Evolutionary conservation across 78 protist species (phyloP), one percentile per base, ranked within the genome.

Genomic region (slime mould (Dictyostelium discoideum)): DNA sequence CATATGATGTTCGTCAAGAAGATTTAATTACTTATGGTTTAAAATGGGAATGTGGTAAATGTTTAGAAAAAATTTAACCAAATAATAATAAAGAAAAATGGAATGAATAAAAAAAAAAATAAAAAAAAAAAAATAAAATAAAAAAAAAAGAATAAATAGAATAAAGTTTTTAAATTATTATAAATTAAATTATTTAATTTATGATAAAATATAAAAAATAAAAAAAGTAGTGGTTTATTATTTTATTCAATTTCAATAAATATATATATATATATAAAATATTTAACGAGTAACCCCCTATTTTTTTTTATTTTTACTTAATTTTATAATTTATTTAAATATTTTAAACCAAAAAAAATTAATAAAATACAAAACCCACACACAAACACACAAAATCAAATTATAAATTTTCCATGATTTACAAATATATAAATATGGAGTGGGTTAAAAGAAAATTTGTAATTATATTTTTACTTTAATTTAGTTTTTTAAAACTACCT

Each of bases 21-120:
- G 96, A 93, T 39, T 74, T 93, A 20, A 29, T 86, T 24, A 87
- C 96, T 4, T 93, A 93, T 82, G 96, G 96, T 50, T 93, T 93
- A 65, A 74, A 78, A 26, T 93, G 96, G 40, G 80, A 76, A 44
- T 93, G 96, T 39, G 42, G 74, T 42, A 93, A 93, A 78, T 93
- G 96, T 82, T 3, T 14, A 42, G 18, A 18, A 74, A 74, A 37
- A 74, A 20, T 69, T n/a, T 69, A 69, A 69, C n/a, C 3, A 26
- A 26, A 24, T 26, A 69, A 69, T 24, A 26, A 24, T 8, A 67
- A 26, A 40, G 3, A 3, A 40, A 40, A 42, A 42, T 20, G 18
- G 69, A 60, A 60, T 20, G 18, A 6, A 4, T 20, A 14, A 20
- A 60, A 7, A 5, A 60, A 20, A 60, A 60, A 16, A 54, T 20